Base-by-base conservation (phyloP, 371 early-diverging fungal species). In the Apophysomyces elegans region DNA sequence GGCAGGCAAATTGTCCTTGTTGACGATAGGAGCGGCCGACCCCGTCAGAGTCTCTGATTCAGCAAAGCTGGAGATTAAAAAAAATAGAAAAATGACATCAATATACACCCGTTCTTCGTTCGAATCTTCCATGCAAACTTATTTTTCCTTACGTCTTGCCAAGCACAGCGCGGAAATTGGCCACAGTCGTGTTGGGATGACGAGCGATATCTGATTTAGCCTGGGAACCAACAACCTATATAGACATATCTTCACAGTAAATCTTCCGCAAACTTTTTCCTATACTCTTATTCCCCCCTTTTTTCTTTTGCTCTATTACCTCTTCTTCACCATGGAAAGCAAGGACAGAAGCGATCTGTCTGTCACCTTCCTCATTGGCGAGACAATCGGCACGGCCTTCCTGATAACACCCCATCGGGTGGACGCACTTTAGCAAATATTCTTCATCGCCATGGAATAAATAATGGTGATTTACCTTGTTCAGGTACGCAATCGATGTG, bases 321-420 rank as follows among this genome's bases (percentile, higher is more conserved):
- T 91, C 93, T 74, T 96, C 97, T 61, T 91, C 90, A 58, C 90
- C 92, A n/a, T 92, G 88, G 87, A 94, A 95, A 69, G 96, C 95
- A 62, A 97, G 91, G 75, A 88, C 91, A 58, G 94, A 89, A 58
- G 98, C 95, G 70, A 96, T 96, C 80, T 93, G 91, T 73, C 97
- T 87, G 78, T 96, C 96, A 81, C 98, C 98, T 76, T 98, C 98
- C 76, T 94, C 96, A 84, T 98, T 97, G 71, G 98, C 97, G 74
- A 98, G 95, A 75, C 94, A 90, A 71, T 96, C 95, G 64, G 90
- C 88, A 70, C 89, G 86, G 68, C 91, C 92, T 72, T 93, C 93
- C 86, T 92, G 82, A 80, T 69, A 82, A 76, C 68, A 45, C 16
- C 8, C 5, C 46, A n/a, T 46, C 38, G 45, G 7, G 14, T 47